phyloP scores from a whole-genome alignment of 2,329 filamentous ascomycete genomes.

The Alternaria sp. region DNA sequence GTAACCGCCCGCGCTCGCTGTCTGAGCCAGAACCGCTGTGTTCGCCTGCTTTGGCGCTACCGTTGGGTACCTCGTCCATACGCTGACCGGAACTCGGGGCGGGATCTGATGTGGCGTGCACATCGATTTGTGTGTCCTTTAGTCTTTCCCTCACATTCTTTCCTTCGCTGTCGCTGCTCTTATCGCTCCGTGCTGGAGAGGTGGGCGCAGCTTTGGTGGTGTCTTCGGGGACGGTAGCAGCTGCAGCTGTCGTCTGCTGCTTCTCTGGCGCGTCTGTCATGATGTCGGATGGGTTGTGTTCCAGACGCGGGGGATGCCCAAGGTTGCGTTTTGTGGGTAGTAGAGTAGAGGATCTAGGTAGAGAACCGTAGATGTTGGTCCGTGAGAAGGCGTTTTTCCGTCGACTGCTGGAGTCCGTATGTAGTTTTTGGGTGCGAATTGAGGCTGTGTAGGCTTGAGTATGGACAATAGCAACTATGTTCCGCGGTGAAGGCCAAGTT shows the following conservation, averaged over 20 bases:
- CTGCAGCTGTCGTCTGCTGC: slow-evolving; percentile 22
- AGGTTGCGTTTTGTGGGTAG: slow-evolving; percentile 14
- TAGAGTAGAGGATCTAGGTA: not conserved
- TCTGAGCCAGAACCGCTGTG: slow-evolving; percentile 47
- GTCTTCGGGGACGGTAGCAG: slow-evolving; percentile 19
- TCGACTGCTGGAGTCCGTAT: not conserved
- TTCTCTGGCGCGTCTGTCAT: slow-evolving; percentile 42
- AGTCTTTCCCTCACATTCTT: slow-evolving; percentile 68
- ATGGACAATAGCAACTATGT: slow-evolving; percentile 21
- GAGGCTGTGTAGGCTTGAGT: slow-evolving; percentile 8
- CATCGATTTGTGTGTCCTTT: slow-evolving; percentile 67
- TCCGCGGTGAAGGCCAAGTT: slow-evolving; percentile 11
- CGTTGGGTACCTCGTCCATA: slow-evolving; percentile 41
- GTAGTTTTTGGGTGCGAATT: not conserved
- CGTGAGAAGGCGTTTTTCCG: not conserved
- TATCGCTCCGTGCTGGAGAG: slow-evolving; percentile 52
- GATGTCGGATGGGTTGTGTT: slow-evolving; percentile 15
- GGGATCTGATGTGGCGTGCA: slow-evolving; percentile 38
- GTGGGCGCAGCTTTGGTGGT: slow-evolving; percentile 27
- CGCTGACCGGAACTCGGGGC: slow-evolving; percentile 26
- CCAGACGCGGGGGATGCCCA: slow-evolving; percentile 7
- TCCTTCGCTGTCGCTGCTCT: slow-evolving; percentile 59
- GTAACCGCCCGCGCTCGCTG: slow-evolving; percentile 50
- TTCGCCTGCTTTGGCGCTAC: slow-evolving; percentile 31
- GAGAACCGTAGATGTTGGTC: not conserved